These are phyloP conservation scores for Botrytis paeoniae DNA, from an alignment of 2,329 filamentous ascomycete genomes.

Conservation along the genomic window DNA sequence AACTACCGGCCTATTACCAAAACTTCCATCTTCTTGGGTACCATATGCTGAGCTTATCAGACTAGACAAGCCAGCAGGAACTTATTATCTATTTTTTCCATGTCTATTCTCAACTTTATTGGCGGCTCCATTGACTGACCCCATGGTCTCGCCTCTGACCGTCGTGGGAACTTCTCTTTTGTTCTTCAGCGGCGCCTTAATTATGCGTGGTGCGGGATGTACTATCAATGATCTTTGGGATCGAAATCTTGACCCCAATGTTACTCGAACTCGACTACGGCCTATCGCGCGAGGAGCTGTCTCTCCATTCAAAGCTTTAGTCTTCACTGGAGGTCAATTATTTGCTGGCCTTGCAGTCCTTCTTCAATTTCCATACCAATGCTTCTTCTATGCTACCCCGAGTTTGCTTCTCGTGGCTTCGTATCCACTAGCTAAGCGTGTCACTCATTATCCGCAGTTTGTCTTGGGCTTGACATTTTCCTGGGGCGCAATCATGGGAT, in stretches of 20 bases:
- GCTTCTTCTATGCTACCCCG: slow-evolving; percentile 75
- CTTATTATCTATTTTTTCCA: slow-evolving; percentile 82
- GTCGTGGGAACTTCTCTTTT: slow-evolving; percentile 64
- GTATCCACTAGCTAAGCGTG: slow-evolving; percentile 81
- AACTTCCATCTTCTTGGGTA: slow-evolving; percentile 65
- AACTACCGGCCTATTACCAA: slow-evolving; percentile 65
- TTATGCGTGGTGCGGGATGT: slow-evolving; percentile 87
- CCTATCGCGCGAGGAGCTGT: slow-evolving; percentile 80
- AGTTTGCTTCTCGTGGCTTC: slow-evolving; percentile 69
- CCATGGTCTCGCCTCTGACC: slow-evolving; percentile 57
- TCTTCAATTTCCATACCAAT: slow-evolving; percentile 70
- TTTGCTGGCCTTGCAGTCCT: slow-evolving; percentile 70
- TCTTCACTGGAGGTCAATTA: slow-evolving; percentile 73
- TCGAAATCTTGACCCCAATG: slow-evolving; percentile 78
- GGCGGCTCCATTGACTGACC: slow-evolving; percentile 66
- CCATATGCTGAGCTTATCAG: slow-evolving; percentile 82
- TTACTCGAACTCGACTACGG: slow-evolving; percentile 70
- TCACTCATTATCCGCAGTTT: slow-evolving; percentile 84
- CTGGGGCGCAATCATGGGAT: slow-evolving; percentile 86
- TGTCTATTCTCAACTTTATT: slow-evolving; percentile 82
- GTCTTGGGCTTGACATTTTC: slow-evolving; percentile 83
- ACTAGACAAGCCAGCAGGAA: slow-evolving; percentile 76
- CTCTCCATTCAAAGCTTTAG: slow-evolving; percentile 65
- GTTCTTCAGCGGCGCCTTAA: slow-evolving; percentile 72
- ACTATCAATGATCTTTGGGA: slow-evolving; percentile 92